Base-by-base conservation (phyloP, 108 stramenopile genomes). In the Skeletonema tropicum region DNA sequence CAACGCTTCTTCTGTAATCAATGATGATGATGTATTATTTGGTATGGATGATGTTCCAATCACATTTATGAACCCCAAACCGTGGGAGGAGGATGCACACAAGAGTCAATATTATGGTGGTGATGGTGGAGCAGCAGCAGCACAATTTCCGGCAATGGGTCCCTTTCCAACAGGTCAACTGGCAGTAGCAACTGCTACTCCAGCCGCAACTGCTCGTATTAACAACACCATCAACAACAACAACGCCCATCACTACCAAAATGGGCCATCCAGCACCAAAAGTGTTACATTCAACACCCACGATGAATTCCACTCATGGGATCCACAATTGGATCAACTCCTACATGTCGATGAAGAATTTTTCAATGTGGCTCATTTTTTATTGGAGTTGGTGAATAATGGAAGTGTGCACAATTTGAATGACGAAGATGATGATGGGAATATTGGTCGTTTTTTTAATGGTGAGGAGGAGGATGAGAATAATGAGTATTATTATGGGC, bases 301-400 rank as follows among this genome's bases (percentile, higher is more conserved):
- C 55, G 76, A 77, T 66, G 38, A 77, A 70, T 57, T 71, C 8
- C 70, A 71, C 65, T 70, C 70, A 71, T 77, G 69, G 69, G 76
- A 77, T 31, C 70, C 71, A 70, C 70, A 77, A 71, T 21, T 77
- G 8, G 76, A 77, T 42, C n/a, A 39, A 66, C 46, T 77, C 10
- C 57, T 64, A 41, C 42, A 77, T 49, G 76, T 77, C 48, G 64
- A 77, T 38, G 76, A 77, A 3, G 76, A 68, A 58, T 77, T 77
- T 42, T 77, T 77, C 19, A 61, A 25, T 31, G 76, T 69, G 10
- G 69, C 76, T 0, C 64, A 71, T 62, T 77, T 29, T 60, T 55
- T 77, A 59, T 46, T 77, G 57, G 64, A 77, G 32, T 64, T 70
- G 26, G 64, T 66, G 8, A 48, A 64, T 48, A 41, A 31, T 26